Conservation (phyloP, 2,329 filamentous ascomycete species). For the Epichloe uncinata region DNA sequence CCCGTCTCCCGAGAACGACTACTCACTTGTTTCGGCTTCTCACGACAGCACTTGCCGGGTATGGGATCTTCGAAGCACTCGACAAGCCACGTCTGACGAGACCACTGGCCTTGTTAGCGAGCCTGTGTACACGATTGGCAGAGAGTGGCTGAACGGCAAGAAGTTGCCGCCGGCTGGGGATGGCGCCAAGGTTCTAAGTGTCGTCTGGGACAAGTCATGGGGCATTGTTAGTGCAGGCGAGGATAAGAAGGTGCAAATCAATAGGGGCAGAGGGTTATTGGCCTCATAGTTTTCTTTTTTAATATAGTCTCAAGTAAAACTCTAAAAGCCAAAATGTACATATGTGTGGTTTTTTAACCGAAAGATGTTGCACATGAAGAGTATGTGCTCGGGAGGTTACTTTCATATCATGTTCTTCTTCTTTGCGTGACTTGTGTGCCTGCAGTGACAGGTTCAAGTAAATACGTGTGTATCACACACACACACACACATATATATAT, state of each 20-base stretch:
- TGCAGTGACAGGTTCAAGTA: too few relatives aligned
- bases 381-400: not conserved
- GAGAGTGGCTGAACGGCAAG: conserved; percentile 56
- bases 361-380: not conserved
- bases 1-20: conserved; percentile 50
- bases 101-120: conserved; percentile 54
- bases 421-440: too few relatives aligned
- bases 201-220: conserved; percentile 72
- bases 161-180: conserved; percentile 59
- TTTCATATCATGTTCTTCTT: too few relatives aligned
- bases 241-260: conserved; percentile 90
- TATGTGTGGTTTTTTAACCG: not conserved
- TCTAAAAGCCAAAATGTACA: not conserved
- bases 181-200: conserved; percentile 79
- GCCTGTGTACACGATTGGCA: conserved; percentile 59
- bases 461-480: too few relatives aligned
- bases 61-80: conserved; percentile 75
- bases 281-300: conserved; percentile 16
- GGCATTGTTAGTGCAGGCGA: conserved; percentile 88
- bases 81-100: conserved; percentile 45
- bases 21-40: conserved; percentile 76
- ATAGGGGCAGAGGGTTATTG: conserved; percentile 48
- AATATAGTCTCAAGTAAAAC: not conserved
- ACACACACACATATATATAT: too few relatives aligned
- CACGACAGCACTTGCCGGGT: conserved; percentile 87